These are phyloP conservation scores for Aspergillus alliaceus DNA, from an alignment of 2,329 filamentous ascomycete species.

Conservation along the genomic window DNA sequence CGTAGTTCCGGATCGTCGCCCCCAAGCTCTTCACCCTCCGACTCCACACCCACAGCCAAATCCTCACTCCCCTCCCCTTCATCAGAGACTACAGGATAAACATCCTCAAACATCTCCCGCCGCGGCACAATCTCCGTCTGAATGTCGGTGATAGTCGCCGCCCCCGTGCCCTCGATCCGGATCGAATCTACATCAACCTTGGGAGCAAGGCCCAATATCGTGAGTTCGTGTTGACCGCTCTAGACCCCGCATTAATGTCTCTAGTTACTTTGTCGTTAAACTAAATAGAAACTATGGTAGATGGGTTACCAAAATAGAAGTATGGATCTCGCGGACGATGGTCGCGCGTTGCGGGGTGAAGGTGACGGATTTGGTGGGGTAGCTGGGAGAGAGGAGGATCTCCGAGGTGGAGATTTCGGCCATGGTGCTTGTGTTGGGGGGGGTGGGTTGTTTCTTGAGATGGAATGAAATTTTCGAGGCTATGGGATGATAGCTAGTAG, in stretches of 20 bases:
- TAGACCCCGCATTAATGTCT: too few relatives aligned
- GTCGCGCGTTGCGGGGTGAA: slow-evolving; percentile 64
- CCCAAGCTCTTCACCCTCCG: background rate
- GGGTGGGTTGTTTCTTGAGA: too few relatives aligned
- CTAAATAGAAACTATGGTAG: too few relatives aligned
- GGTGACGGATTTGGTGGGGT: slow-evolving; percentile 61
- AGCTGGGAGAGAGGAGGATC: slow-evolving; percentile 55
- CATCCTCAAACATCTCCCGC: slow-evolving; percentile 54
- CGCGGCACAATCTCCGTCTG: slow-evolving; percentile 60
- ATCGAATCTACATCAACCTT: slow-evolving; percentile 57
- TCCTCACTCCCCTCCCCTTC: background rate
- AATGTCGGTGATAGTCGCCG: slow-evolving; percentile 63
- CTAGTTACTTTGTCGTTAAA: too few relatives aligned
- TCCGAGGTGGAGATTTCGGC: slow-evolving; percentile 15
- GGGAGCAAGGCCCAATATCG: slow-evolving; percentile 55
- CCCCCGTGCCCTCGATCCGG: slow-evolving; percentile 60
- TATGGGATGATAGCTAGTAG: too few relatives aligned
- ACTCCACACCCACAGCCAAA: too few relatives aligned
- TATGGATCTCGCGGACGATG: slow-evolving; percentile 60
- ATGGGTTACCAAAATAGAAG: slow-evolving; percentile 47
- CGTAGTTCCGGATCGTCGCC: slow-evolving; percentile 23
- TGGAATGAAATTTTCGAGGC: too few relatives aligned
- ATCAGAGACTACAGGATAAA: slow-evolving; percentile 43
- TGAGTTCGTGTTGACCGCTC: slow-evolving; percentile 59
- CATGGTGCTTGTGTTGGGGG: slow-evolving; percentile 10